Evolutionary conservation across 2,329 filamentous ascomycete genomes (phyloP), one percentile per base, ranked within the genome.

Genomic region (Colletotrichum musicola): DNA sequence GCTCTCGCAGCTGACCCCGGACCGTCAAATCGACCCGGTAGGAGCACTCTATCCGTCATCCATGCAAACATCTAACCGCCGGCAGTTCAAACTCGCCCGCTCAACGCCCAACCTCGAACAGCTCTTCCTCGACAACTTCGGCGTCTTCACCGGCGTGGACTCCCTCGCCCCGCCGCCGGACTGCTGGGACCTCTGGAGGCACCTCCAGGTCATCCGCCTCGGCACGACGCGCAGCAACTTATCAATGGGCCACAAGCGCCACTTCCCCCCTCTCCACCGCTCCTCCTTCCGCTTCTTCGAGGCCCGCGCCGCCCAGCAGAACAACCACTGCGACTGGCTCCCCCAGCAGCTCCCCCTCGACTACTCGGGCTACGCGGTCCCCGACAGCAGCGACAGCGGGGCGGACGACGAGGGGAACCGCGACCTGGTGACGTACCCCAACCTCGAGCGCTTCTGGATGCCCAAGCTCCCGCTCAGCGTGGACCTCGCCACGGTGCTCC

Each of bases 281-380:
- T 70, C 46, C 25, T 73, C 72, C 73, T 53, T 71, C 64, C 35
- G 71, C 74, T 35, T 76, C 73, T 14, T 80, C 12, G 73, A 74
- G 71, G 73, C 47, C 68, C 74, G 66, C 69, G 74, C 70, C 60
- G 62, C 59, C 6, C 64, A 80, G 3, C 76, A 75, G 54, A 67
- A 75, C 30, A 71, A 81, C 18, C 77, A 80, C 49, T 72, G 81
- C 30, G 71, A 77, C 49, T 73, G 74, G 74, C 27, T 70, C 59
- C 44, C 63, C 59, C 54, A 73, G 72, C 42, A 64, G 76, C 10
- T 72, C 44, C 68, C 66, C 5, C 57, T 70, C 22, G 71, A 66
- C 60, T 67, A 70, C 58, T 68, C 65, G 12, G 64, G 59, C 57
- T 62, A 67, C 47, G 47, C 62, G 12, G 40, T 35, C 30, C 7